Percentiles rank a stretch among this genome's conserved stretches.
These are phyloP conservation scores for Penicillium italicum DNA, from an alignment of 2,329 filamentous ascomycete genomes.

Conservation along the genomic window DNA sequence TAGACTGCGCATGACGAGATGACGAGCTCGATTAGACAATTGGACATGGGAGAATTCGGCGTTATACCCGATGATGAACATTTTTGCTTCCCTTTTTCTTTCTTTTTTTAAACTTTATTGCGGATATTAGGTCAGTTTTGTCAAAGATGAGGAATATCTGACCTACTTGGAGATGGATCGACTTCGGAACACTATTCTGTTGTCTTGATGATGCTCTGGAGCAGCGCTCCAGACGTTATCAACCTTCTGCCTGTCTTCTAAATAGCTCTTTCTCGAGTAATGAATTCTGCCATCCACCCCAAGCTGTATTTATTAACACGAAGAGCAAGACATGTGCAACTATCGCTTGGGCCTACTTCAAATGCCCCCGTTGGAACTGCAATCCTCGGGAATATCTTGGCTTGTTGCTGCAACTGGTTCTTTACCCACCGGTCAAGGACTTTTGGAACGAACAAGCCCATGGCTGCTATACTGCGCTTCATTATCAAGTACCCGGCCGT, in stretches of 20 bases:
- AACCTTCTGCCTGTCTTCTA: neutral
- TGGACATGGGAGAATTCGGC: conserved; percentile 30
- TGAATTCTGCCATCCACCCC: neutral
- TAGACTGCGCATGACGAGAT: conserved; percentile 25
- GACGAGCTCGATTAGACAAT: conserved; percentile 26
- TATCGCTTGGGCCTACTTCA: neutral
- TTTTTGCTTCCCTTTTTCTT: conserved; percentile 11
- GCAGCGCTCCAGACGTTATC: neutral
- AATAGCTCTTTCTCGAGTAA: neutral
- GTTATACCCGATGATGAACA: conserved; percentile 28
- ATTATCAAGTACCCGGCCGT: neutral
- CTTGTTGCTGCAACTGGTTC: neutral
- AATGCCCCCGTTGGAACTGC: neutral
- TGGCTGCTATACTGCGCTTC: neutral
- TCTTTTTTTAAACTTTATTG: conserved; percentile 3
- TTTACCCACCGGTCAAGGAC: neutral
- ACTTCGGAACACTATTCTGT: neutral
- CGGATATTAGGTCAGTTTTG: neutral
- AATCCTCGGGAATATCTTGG: neutral
- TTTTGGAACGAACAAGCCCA: neutral
- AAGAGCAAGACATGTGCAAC: neutral
- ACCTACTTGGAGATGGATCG: neutral
- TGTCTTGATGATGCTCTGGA: neutral
- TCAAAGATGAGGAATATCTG: neutral
- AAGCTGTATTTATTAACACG: neutral